Evolutionary conservation across 2,329 filamentous ascomycete genomes (phyloP).

Genomic region (Cladosporium phlei): DNA sequence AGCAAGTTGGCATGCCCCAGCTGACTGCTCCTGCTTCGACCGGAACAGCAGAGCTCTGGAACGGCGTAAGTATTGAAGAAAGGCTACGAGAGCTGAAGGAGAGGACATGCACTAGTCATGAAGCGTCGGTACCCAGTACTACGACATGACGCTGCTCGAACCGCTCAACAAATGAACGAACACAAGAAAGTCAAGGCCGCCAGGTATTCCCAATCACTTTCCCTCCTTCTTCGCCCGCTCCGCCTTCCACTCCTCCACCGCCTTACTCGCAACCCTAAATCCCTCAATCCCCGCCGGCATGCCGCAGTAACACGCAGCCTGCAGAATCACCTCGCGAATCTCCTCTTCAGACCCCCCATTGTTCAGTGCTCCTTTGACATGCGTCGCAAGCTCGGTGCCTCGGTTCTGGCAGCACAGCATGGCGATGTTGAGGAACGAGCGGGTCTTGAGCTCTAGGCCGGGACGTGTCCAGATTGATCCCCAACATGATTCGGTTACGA

Average conservation of each 20-base stretch:
- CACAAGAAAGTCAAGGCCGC: too few species aligned
- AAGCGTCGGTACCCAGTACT: neutral
- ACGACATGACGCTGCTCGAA: neutral
- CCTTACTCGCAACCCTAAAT: constrained; percentile 49
- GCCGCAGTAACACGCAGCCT: constrained; percentile 50
- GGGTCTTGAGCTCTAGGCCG: constrained; percentile 57
- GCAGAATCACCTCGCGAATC: constrained; percentile 55
- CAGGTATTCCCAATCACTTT: neutral
- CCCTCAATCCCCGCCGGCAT: constrained; percentile 53
- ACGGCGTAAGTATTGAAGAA: constrained; percentile 40
- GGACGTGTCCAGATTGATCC: constrained; percentile 60
- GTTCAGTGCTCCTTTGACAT: constrained; percentile 59
- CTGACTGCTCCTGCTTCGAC: constrained; percentile 33
- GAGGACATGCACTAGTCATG: constrained; percentile 17
- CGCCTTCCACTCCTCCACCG: constrained; percentile 48
- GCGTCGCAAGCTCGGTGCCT: constrained; percentile 55
- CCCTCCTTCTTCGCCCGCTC: constrained; percentile 27
- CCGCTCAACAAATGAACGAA: too few species aligned
- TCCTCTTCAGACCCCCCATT: constrained; percentile 60
- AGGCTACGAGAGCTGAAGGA: constrained; percentile 40
- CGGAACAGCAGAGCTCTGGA: constrained; percentile 42
- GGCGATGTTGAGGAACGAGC: constrained; percentile 59
- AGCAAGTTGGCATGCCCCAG: constrained; percentile 80
- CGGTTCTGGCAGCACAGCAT: constrained; percentile 61
- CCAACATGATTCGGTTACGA: constrained; percentile 61